Conservation (phyloP, 2,329 filamentous ascomycete genomes). For the Chrysoporthe austroafricana region DNA sequence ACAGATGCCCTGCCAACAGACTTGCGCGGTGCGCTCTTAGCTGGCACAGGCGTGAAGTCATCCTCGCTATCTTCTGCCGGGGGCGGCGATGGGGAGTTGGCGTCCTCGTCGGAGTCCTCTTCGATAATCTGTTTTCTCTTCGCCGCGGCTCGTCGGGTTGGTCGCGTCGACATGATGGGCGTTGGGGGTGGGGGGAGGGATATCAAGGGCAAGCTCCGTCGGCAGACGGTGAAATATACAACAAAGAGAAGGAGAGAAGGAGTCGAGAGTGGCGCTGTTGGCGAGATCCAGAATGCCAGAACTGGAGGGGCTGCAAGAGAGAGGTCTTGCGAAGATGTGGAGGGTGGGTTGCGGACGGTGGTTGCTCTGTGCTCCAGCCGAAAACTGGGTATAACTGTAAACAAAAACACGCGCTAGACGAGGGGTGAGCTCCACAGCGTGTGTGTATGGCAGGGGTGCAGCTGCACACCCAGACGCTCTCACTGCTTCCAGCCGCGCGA, state of each 20-base stretch:
- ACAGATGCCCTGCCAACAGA: constrained; percentile 32
- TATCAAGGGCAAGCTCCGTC: not conserved
- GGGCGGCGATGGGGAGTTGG: constrained; percentile 48
- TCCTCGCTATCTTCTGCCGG: constrained; percentile 67
- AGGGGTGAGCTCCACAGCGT: constrained; percentile 8
- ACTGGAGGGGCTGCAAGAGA: not conserved
- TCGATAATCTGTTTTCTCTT: constrained; percentile 77
- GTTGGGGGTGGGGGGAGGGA: not conserved
- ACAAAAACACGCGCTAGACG: constrained; percentile 37
- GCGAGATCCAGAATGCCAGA: not conserved
- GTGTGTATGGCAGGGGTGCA: not conserved
- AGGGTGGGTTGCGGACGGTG: constrained; percentile 9
- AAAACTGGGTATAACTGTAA: constrained; percentile 38
- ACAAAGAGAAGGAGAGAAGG: not conserved
- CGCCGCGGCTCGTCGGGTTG: constrained; percentile 53
- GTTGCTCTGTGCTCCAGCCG: constrained; percentile 26
- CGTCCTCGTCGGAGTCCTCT: constrained; percentile 81
- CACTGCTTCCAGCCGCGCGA: no score
- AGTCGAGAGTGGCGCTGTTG: not conserved
- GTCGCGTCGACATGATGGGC: constrained; percentile 46
- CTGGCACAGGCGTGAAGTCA: constrained; percentile 77
- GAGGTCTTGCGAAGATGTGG: not conserved
- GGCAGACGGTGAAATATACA: not conserved
- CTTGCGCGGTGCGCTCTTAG: constrained; percentile 50
- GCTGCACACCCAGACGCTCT: no score